A percentile compares a stretch with the other conserved stretches of the same genome.
Evolutionary conservation across 2,329 filamentous ascomycete genomes (phyloP).

Genomic region (Ramularia endophylla): DNA sequence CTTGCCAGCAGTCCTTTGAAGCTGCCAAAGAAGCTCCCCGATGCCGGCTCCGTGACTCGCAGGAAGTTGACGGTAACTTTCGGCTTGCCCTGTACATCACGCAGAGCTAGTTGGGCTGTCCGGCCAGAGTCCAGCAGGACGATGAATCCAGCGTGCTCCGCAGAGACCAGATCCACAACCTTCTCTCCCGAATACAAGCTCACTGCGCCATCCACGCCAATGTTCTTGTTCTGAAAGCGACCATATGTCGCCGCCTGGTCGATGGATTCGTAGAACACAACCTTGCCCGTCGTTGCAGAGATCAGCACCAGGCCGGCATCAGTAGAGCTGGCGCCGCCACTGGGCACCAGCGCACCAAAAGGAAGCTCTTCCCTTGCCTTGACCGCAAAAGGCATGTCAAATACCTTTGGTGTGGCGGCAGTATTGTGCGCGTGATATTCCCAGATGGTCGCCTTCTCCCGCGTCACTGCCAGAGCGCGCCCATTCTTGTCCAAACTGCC

Average conservation of each 20-base stretch:
- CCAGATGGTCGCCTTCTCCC: slow-evolving; percentile 82
- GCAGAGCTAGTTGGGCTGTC: slow-evolving; percentile 76
- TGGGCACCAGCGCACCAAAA: slow-evolving; percentile 74
- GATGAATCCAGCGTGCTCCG: slow-evolving; percentile 82
- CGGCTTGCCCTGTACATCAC: slow-evolving; percentile 81
- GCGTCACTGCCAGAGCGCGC: slow-evolving; percentile 67
- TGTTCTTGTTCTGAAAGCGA: slow-evolving; percentile 74
- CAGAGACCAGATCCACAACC: slow-evolving; percentile 70
- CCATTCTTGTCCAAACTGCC: slow-evolving; percentile 16
- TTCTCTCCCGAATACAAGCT: slow-evolving; percentile 70
- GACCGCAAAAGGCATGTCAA: slow-evolving; percentile 69
- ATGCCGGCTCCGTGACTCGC: slow-evolving; percentile 51
- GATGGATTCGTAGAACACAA: slow-evolving; percentile 94
- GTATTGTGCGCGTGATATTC: slow-evolving; percentile 64
- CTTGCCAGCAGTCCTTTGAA: slow-evolving; percentile 70
- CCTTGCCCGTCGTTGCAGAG: slow-evolving; percentile 74
- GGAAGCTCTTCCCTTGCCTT: slow-evolving; percentile 67
- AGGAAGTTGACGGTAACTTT: slow-evolving; percentile 73
- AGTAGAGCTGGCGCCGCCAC: slow-evolving; percentile 67
- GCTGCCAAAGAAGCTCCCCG: slow-evolving; percentile 70
- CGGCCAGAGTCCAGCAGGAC: slow-evolving; percentile 79
- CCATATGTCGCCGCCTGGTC: slow-evolving; percentile 80
- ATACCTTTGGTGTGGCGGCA: slow-evolving; percentile 66
- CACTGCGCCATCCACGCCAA: slow-evolving; percentile 69
- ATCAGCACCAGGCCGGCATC: slow-evolving; percentile 84